A percentile compares a stretch with the other conserved stretches of the same genome.
Conservation (phyloP, 2,329 filamentous ascomycete species). For the Aschersonia sp. region DNA sequence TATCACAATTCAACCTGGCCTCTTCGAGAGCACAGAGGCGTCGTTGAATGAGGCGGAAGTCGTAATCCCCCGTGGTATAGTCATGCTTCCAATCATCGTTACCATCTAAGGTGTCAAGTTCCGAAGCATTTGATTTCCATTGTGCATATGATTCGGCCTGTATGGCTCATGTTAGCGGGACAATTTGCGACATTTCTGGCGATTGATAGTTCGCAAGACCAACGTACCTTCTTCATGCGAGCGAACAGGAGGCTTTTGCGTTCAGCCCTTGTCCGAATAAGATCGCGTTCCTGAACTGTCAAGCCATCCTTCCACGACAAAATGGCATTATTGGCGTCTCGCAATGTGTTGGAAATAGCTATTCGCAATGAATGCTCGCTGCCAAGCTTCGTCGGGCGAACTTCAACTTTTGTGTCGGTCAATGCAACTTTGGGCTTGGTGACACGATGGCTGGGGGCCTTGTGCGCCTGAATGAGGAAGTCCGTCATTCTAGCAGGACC, state of each 20-base stretch:
- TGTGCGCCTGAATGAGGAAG: neutral
- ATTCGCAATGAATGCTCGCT: neutral
- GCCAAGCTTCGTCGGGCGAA: neutral
- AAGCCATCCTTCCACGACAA: conserved; percentile 39
- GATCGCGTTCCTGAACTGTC: conserved; percentile 32
- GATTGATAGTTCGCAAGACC: neutral
- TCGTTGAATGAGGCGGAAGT: conserved; percentile 51
- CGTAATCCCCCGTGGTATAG: conserved; percentile 48
- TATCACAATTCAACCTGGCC: conserved; percentile 56
- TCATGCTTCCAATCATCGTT: conserved; percentile 72
- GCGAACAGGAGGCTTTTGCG: conserved; percentile 47
- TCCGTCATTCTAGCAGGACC: neutral
- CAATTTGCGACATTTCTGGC: too few species aligned
- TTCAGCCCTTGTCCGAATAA: conserved; percentile 34
- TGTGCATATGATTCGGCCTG: conserved; percentile 54
- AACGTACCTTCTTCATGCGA: conserved; percentile 46
- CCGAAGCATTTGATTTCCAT: conserved; percentile 62
- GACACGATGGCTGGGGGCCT: neutral
- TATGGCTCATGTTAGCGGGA: neutral
- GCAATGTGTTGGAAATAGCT: conserved; percentile 2
- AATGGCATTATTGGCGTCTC: conserved; percentile 23
- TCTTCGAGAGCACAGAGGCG: conserved; percentile 62
- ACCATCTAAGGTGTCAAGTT: conserved; percentile 66
- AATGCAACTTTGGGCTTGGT: neutral
- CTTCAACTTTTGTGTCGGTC: neutral